phyloP scores from a whole-genome alignment of 129 eudicot species.

The Glebionis coronaria region DNA sequence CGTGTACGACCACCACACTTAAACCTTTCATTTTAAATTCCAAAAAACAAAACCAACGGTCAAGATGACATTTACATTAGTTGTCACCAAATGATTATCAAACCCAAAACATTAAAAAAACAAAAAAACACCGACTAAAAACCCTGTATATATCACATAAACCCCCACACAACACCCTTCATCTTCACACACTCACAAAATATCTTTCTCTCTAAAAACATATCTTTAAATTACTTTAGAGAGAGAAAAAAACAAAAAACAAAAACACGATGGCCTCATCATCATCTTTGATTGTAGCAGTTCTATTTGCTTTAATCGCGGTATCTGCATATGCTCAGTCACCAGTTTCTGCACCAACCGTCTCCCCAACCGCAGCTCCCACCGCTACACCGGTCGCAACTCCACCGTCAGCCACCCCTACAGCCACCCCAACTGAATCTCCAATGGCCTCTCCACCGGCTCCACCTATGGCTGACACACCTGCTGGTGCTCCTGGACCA shows the following conservation, averaged over 20 bases:
- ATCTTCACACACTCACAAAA: constrained; percentile 13
- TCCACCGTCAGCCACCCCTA: constrained; percentile 40
- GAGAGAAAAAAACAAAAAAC: background rate
- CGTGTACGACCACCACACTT: no score
- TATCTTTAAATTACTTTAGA: background rate
- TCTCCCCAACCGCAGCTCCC: constrained; percentile 41
- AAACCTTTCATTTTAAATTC: no score
- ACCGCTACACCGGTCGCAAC: constrained; percentile 34
- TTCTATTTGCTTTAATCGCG: constrained; percentile 41
- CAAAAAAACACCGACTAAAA: constrained; percentile 7
- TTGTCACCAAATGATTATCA: no score
- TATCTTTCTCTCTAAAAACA: constrained; percentile 17
- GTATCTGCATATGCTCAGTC: constrained; percentile 70
- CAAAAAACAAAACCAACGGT: no score
- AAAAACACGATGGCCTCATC: constrained; percentile 44
- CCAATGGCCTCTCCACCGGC: constrained; percentile 39
- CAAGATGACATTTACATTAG: no score
- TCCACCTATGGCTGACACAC: constrained; percentile 33
- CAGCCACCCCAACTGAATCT: constrained; percentile 35
- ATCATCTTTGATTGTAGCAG: constrained; percentile 20
- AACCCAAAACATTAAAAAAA: no score
- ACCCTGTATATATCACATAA: constrained; percentile 19
- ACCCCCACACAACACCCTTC: constrained; percentile 5
- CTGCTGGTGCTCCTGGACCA: constrained; percentile 21
- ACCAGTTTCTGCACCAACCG: constrained; percentile 49